Percentiles rank a stretch among this genome's conserved stretches.
These are phyloP conservation scores for Lactifluus echinatus DNA, from an alignment of 768 basidiomycete genomes.

Conservation along the genomic window DNA sequence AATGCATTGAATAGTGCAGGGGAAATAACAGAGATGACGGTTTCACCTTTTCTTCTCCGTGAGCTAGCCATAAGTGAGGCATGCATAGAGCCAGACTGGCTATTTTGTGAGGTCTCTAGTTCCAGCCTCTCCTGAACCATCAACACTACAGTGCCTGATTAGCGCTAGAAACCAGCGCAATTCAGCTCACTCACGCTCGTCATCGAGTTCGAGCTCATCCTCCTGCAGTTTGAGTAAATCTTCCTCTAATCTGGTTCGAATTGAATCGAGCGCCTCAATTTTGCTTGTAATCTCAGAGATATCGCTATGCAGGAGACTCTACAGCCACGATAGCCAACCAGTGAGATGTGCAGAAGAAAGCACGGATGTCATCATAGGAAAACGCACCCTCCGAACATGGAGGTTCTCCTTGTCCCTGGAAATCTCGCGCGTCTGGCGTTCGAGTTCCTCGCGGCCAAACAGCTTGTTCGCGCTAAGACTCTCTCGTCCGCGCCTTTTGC, in stretches of 20 bases:
- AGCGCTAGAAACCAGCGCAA: constrained; percentile 3
- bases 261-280: constrained; percentile 75
- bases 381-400: constrained; percentile 67
- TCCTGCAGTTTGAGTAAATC: constrained; percentile 84
- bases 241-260: constrained; percentile 70
- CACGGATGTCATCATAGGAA: constrained; percentile 12
- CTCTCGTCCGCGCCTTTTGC: constrained; percentile 43
- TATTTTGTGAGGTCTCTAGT: constrained; percentile 48
- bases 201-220: constrained; percentile 94
- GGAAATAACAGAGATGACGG: neutral
- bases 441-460: constrained; percentile 77
- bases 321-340: constrained; percentile 4
- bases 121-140: constrained; percentile 81
- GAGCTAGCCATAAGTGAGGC: constrained; percentile 48
- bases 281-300: constrained; percentile 85
- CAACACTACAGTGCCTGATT: constrained; percentile 46
- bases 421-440: constrained; percentile 80
- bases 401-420: constrained; percentile 87
- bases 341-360: neutral
- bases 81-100: constrained; percentile 26
- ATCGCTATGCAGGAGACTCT: constrained; percentile 83
- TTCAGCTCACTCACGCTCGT: constrained; percentile 60
- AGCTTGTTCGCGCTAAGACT: constrained; percentile 61
- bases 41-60: constrained; percentile 57
- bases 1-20: neutral